A percentile compares a stretch with the other conserved stretches of the same genome.
Evolutionary conservation across 1,284 basidiomycete species (phyloP).

Genomic region (Naganishia liquefaciens): DNA sequence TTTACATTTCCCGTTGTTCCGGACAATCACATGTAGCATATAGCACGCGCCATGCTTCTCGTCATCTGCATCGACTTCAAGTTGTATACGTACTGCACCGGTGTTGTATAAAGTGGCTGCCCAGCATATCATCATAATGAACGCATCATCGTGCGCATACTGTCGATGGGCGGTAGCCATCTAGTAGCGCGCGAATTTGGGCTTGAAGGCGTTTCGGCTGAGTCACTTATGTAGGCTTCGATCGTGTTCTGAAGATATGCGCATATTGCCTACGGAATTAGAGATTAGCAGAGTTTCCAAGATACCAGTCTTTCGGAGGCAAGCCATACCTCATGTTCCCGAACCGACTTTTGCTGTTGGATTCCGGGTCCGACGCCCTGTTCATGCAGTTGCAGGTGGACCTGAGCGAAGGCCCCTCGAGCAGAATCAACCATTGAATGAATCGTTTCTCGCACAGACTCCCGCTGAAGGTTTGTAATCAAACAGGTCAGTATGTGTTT

Average conservation of each 20-base stretch:
- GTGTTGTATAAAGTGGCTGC: background rate
- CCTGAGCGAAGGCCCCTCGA: background rate
- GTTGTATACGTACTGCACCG: background rate
- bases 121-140: conserved; percentile 5
- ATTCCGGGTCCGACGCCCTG: background rate
- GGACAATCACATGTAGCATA: too few species aligned
- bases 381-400: background rate
- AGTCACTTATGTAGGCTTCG: background rate
- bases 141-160: background rate
- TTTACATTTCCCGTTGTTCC: background rate
- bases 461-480: too few species aligned
- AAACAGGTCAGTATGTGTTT: too few species aligned
- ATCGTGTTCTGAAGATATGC: background rate
- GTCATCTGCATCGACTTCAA: background rate
- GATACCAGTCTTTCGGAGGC: too few species aligned
- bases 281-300: background rate
- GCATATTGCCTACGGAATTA: background rate
- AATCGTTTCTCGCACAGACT: background rate
- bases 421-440: background rate
- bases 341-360: background rate
- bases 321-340: conserved; percentile 2
- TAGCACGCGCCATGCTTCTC: too few species aligned
- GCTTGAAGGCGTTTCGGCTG: background rate
- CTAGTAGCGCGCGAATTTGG: background rate
- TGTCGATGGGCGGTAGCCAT: conserved; percentile 7